These are phyloP conservation scores for Hymenoscyphus occultus DNA, from an alignment of 2,329 filamentous ascomycete species.

Conservation along the genomic window DNA sequence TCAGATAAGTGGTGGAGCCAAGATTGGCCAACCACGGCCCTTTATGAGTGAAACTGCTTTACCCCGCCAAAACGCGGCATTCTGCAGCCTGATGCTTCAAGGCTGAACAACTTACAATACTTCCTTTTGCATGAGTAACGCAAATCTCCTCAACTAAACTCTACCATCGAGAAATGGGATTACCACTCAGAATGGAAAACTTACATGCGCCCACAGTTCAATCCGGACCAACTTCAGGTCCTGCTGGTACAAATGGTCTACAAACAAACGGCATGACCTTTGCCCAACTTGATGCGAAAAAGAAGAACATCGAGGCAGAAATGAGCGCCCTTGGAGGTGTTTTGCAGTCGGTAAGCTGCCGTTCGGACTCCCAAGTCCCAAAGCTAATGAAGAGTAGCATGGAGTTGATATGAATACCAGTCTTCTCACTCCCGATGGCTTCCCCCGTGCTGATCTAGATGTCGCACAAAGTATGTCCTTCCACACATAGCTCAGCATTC, in stretches of 20 bases:
- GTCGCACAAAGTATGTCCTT: conserved; percentile 76
- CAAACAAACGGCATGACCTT: conserved; percentile 64
- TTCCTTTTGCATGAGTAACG: too few species aligned
- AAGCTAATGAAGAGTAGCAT: conserved; percentile 56
- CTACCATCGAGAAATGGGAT: conserved; percentile 27
- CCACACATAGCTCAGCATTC: conserved; percentile 3
- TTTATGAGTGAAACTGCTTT: conserved; percentile 5
- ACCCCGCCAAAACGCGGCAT: conserved; percentile 24
- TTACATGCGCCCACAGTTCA: conserved; percentile 69
- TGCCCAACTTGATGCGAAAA: conserved; percentile 76
- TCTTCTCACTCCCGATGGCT: conserved; percentile 85
- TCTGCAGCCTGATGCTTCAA: conserved; percentile 24
- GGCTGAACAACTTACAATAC: conserved; percentile 18
- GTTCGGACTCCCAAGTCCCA: conserved; percentile 1
- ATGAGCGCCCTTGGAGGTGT: conserved; percentile 80
- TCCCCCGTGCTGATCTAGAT: conserved; percentile 88
- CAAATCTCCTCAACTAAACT: not conserved
- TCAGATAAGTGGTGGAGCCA: not conserved
- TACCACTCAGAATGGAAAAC: conserved; percentile 53
- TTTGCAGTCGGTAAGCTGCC: conserved; percentile 71
- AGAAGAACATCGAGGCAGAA: conserved; percentile 81
- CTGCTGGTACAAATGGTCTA: conserved; percentile 56
- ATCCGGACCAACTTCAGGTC: conserved; percentile 70
- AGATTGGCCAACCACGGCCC: not conserved
- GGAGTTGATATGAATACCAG: conserved; percentile 88